Evolutionary conservation across 768 basidiomycete genomes (phyloP), one percentile per base, ranked within the genome.

Genomic region (Pleurotus citrinopileatus): DNA sequence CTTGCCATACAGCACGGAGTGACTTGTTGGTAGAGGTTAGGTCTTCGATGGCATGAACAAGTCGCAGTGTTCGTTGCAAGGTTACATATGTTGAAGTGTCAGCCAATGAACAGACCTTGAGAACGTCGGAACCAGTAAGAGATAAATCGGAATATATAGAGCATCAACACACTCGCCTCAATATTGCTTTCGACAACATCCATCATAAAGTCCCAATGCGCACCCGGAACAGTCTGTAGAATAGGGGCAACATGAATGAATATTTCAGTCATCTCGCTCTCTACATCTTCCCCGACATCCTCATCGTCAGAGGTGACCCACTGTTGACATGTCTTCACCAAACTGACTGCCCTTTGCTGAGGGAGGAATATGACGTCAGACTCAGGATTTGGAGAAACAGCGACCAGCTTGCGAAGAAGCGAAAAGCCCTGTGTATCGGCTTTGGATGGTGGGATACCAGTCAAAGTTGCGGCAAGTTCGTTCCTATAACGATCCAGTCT

Each of bases 201-300:
- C 65, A 91, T 95, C 3, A 94, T 83, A 28, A 94, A 80, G 45
- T 92, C 89, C 97, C 97, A 99, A 67, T 98, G 97, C 0, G 79
- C 73, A 0, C 96, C 97, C 12, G 83, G 74, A 1, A 96, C 77
- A 63, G 84, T 89, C 68, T 98, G 94, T 55, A 98, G 69, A 52
- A 98, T 87, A 2, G 95, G 94, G 1, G 85, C 91, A 1, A 98
- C 74, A 53, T 87, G 77, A 40, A 77, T 69, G 64, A 92, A 91
- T 2, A 97, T 65, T 56, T 84, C 67, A 5, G 89, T 84, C 74
- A 96, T 84, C 51, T 78, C 81, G 55, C 82, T 84, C 65, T 97
- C 90, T 2, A 94, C 77, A 43, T 88, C 86, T 59, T 93, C 91
- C 23, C 83, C 79, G 2, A 92, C 69, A 22, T 86, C 84, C 10